Evolutionary conservation across 331 rosid genomes (phyloP).

Genomic region (Malus hybrid): DNA sequence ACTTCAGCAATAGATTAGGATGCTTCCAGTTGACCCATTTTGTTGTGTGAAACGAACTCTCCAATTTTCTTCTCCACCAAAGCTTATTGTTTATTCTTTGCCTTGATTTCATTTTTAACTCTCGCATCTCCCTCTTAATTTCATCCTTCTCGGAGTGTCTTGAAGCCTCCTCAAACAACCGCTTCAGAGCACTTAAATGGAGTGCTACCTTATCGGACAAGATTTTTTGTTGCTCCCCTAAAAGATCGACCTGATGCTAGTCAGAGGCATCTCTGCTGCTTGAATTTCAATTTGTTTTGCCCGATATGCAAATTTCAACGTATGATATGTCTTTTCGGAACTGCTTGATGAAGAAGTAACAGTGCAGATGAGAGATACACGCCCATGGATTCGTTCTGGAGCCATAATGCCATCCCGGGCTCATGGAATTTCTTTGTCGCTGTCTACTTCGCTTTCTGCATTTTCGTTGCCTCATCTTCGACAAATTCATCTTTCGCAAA

Average conservation of each 20-base stretch:
- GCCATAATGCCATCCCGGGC: too few relatives aligned
- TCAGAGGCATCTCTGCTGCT: slow-evolving; percentile 61
- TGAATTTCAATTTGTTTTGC: slow-evolving; percentile 94
- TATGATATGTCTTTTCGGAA: slow-evolving; percentile 90
- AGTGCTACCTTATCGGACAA: slow-evolving; percentile 93
- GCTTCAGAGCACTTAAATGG: slow-evolving; percentile 81
- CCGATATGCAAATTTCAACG: slow-evolving; percentile 95
- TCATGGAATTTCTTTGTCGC: too few relatives aligned
- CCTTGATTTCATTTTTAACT: slow-evolving; percentile 70
- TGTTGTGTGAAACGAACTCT: slow-evolving; percentile 42
- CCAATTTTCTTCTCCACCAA: slow-evolving; percentile 75
- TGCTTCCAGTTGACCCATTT: slow-evolving; percentile 49
- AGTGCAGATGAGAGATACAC: slow-evolving; percentile 61
- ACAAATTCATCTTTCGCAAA: slow-evolving; percentile 46
- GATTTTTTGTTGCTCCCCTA: slow-evolving; percentile 85
- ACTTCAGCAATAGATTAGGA: slow-evolving; percentile 67
- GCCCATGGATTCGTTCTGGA: too few relatives aligned
- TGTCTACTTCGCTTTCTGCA: too few relatives aligned
- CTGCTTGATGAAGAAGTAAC: slow-evolving; percentile 97
- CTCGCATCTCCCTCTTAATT: slow-evolving; percentile 66
- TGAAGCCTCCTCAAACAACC: slow-evolving; percentile 71
- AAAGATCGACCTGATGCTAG: slow-evolving; percentile 78
- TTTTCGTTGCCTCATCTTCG: slow-evolving; percentile 40
- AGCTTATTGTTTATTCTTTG: slow-evolving; percentile 67
- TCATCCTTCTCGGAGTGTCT: slow-evolving; percentile 64